Percentiles rank a stretch among this genome's conserved stretches.
Evolutionary conservation across 805 yeast genomes (phyloP).

Genomic region (Wickerhamomyces ciferrii): DNA sequence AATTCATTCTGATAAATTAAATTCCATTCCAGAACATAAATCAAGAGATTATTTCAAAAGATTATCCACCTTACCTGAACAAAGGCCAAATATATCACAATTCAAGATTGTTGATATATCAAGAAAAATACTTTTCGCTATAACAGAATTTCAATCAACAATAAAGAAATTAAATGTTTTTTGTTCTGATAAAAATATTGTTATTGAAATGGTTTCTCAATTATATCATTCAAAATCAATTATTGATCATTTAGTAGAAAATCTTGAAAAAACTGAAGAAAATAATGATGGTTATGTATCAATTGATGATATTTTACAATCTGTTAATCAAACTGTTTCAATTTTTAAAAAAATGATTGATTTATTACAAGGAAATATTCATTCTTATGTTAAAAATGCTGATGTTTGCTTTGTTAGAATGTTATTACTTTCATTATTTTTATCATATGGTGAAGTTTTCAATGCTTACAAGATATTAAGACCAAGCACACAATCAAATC

Average conservation of each 20-base stretch:
- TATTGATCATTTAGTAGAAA: conserved; percentile 52
- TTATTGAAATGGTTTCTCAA: conserved; percentile 47
- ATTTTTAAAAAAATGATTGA: conserved; percentile 49
- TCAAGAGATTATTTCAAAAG: conserved; percentile 63
- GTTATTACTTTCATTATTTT: conserved; percentile 54
- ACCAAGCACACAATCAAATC: conserved; percentile 5
- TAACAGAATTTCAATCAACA: conserved; percentile 60
- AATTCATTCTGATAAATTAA: conserved; percentile 5
- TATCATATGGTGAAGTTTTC: conserved; percentile 59
- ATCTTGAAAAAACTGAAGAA: conserved; percentile 46
- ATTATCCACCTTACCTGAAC: conserved; percentile 59
- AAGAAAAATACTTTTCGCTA: conserved; percentile 56
- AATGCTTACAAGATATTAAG: conserved; percentile 53
- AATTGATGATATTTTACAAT: conserved; percentile 31
- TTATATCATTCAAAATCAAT: conserved; percentile 47
- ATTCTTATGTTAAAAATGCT: conserved; percentile 44
- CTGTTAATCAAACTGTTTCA: conserved; percentile 29
- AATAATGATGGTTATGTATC: conserved; percentile 23
- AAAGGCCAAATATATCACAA: conserved; percentile 13
- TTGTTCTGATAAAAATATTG: conserved; percentile 49
- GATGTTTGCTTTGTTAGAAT: conserved; percentile 64
- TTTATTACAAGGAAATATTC: conserved; percentile 41
- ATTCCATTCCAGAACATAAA: conserved; percentile 34
- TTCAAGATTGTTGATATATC: conserved; percentile 37
- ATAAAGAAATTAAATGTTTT: conserved; percentile 52